Evolutionary conservation across 2,329 filamentous ascomycete genomes (phyloP).

Genomic region (Colletotrichum eremochloae): DNA sequence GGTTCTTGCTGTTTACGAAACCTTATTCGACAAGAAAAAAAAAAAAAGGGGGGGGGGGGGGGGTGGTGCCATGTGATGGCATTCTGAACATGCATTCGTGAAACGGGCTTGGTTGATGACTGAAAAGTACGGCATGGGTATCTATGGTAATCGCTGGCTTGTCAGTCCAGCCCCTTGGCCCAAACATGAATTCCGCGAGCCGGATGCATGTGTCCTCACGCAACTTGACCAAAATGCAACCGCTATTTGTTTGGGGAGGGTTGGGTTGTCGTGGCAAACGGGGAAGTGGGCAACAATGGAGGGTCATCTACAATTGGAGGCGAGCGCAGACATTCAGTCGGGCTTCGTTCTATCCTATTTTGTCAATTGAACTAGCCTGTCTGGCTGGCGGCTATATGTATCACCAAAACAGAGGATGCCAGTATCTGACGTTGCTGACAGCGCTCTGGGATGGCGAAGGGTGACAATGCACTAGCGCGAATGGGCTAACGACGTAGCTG

Average conservation of each 20-base stretch:
- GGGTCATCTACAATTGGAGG: background rate
- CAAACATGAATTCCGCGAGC: background rate
- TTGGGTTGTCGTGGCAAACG: background rate
- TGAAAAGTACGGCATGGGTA: background rate
- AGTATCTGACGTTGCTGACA: background rate
- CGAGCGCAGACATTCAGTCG: background rate
- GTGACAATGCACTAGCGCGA: constrained; percentile 19
- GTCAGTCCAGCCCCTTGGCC: background rate
- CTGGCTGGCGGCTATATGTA: constrained; percentile 1
- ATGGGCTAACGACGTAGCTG: constrained; percentile 16
- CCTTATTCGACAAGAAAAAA: too few relatives aligned
- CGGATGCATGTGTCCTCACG: background rate
- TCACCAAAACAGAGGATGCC: constrained; percentile 22
- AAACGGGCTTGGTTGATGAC: background rate
- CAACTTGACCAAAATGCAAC: background rate
- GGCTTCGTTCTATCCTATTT: background rate
- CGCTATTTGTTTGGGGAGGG: background rate
- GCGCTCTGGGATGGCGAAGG: constrained; percentile 9
- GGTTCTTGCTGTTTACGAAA: too few relatives aligned
- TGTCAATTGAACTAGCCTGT: background rate
- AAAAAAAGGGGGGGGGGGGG: too few relatives aligned
- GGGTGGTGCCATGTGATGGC: background rate
- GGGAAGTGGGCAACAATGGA: constrained; percentile 13
- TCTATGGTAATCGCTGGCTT: constrained; percentile 18
- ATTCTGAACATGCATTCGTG: background rate